Conservation (phyloP, 2,329 filamentous ascomycete genomes). For the Alternaria alternata region DNA sequence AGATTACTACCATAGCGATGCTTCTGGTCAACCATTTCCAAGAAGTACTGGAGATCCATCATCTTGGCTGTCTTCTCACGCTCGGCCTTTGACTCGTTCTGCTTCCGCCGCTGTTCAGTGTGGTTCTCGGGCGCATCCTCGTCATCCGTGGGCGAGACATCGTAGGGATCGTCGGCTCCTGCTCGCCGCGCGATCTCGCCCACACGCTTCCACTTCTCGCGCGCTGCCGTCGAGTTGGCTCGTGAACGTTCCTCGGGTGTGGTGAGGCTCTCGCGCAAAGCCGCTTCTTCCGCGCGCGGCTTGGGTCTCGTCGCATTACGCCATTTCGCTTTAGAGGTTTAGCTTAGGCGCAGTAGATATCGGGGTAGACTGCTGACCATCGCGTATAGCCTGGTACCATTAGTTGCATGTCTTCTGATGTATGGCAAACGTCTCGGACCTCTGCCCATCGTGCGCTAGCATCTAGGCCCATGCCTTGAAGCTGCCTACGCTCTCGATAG, state of each 20-base stretch:
- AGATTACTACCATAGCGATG: conserved; percentile 88
- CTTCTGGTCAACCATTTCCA: conserved; percentile 85
- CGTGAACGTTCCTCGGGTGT: conserved; percentile 38
- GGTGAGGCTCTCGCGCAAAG: conserved; percentile 21
- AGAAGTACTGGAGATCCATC: conserved; percentile 87
- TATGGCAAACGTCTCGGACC: conserved; percentile 55
- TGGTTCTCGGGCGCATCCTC: conserved; percentile 46
- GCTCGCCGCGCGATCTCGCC: conserved; percentile 75
- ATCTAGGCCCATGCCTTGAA: conserved; percentile 73
- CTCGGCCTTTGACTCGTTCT: conserved; percentile 62
- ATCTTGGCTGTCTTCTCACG: conserved; percentile 73
- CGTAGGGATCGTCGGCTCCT: conserved; percentile 69
- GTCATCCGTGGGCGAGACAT: conserved; percentile 58
- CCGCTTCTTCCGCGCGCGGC: conserved; percentile 49
- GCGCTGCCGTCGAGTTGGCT: conserved; percentile 57
- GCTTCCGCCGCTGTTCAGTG: conserved; percentile 44
- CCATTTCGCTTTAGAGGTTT: conserved; percentile 59
- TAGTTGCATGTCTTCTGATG: conserved; percentile 1
- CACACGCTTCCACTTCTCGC: conserved; percentile 78
- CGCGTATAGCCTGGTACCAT: conserved; percentile 58
- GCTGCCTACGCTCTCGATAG: conserved; percentile 74
- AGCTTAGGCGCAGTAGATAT: conserved; percentile 31
- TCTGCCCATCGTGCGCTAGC: conserved; percentile 76
- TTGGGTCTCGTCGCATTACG: conserved; percentile 58
- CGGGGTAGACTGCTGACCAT: conserved; percentile 47